Percentiles rank a stretch among this genome's conserved stretches.
Evolutionary conservation across 495 filamentous ascomycete genomes (phyloP).

Genomic region (Trichoderma orchidacearum): DNA sequence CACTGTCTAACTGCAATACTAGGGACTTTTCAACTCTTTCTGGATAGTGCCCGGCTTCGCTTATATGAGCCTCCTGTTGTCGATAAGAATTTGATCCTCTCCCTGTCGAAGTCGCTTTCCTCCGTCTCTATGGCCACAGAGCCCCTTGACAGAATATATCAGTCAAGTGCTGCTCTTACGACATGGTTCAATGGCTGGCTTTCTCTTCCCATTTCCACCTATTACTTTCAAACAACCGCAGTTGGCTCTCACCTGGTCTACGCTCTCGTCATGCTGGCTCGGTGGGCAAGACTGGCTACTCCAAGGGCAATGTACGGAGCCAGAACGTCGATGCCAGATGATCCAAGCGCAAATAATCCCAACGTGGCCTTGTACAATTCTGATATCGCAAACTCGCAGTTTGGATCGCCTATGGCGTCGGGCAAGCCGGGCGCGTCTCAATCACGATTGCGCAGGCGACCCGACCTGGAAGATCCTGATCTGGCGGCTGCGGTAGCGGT

Average conservation of each 20-base stretch:
- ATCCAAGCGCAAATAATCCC: neutral
- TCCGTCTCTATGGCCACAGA: constrained; percentile 14
- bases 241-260: constrained; percentile 24
- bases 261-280: constrained; percentile 20
- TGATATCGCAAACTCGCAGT: neutral
- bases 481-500: constrained; percentile 12
- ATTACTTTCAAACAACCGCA: constrained; percentile 22
- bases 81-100: constrained; percentile 12
- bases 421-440: neutral
- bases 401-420: neutral
- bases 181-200: constrained; percentile 27
- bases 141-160: constrained; percentile 18
- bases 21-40: neutral
- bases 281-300: constrained; percentile 17
- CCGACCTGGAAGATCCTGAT: constrained; percentile 9
- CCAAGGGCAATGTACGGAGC: constrained; percentile 3
- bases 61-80: constrained; percentile 16
- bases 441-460: neutral
- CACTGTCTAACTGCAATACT: constrained; percentile 1
- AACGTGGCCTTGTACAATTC: neutral
- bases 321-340: neutral
- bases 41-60: constrained; percentile 8
- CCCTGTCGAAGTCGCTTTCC: constrained; percentile 17
- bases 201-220: constrained; percentile 19
- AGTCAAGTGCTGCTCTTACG: constrained; percentile 16